Conservation (phyloP, 768 basidiomycete genomes). For the Rhodotorula sphaerocarpa region DNA sequence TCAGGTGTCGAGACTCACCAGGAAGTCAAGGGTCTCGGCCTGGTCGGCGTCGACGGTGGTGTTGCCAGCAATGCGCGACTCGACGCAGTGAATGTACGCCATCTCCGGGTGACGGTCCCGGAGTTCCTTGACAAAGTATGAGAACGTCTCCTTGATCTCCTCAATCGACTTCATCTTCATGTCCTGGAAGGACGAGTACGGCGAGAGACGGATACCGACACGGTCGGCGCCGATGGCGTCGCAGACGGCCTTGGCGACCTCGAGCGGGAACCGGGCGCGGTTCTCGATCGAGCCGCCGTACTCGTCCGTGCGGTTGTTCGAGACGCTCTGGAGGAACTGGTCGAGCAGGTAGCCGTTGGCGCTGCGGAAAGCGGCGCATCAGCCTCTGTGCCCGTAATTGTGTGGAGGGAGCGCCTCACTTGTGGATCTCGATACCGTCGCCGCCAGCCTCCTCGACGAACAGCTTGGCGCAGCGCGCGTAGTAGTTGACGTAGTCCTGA, state of each 20-base stretch:
- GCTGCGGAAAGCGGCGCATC: too few relatives aligned
- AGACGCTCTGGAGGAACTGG: constrained; percentile 37
- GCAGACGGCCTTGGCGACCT: constrained; percentile 52
- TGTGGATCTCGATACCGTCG: constrained; percentile 53
- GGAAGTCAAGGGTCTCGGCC: constrained; percentile 28
- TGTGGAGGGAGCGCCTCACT: constrained; percentile 43
- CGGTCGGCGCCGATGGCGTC: constrained; percentile 52
- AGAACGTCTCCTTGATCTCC: constrained; percentile 37
- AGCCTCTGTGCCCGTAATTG: neutral
- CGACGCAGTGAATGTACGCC: constrained; percentile 52
- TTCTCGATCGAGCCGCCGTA: constrained; percentile 64
- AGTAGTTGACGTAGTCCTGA: constrained; percentile 45
- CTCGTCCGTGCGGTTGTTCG: constrained; percentile 44
- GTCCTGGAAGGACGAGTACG: constrained; percentile 38
- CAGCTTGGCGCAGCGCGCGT: constrained; percentile 50
- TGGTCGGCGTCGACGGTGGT: neutral
- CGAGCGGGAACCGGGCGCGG: constrained; percentile 54
- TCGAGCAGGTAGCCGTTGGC: constrained; percentile 31
- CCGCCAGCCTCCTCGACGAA: constrained; percentile 57
- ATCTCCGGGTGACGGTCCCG: constrained; percentile 48
- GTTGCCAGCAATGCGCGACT: constrained; percentile 42
- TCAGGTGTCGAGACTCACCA: constrained; percentile 41
- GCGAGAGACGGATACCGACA: constrained; percentile 54
- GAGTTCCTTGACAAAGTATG: constrained; percentile 50
- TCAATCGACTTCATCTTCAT: constrained; percentile 44